phyloP scores from a whole-genome alignment of 129 eudicot species.

The Escallonia herrerae region DNA sequence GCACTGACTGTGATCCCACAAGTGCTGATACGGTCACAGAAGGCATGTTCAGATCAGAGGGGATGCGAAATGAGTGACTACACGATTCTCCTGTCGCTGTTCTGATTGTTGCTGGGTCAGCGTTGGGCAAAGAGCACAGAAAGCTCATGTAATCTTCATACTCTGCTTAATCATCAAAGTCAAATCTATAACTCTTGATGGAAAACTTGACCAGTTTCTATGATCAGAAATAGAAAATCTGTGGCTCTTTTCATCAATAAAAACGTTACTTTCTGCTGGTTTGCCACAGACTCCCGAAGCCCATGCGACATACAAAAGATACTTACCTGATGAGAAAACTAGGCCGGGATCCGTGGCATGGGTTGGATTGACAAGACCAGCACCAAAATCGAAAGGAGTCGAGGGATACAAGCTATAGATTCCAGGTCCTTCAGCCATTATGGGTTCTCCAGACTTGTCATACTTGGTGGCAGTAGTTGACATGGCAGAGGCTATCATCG shows the following conservation, averaged over 20 bases:
- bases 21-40: slow-evolving; percentile 75
- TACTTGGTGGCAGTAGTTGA: slow-evolving; percentile 71
- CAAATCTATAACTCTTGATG: too few species aligned
- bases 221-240: too few species aligned
- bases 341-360: slow-evolving; percentile 80
- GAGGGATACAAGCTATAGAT: slow-evolving; percentile 43
- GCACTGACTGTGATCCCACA: slow-evolving; percentile 35
- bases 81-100: slow-evolving; percentile 71
- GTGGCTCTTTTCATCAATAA: too few species aligned
- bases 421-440: slow-evolving; percentile 71
- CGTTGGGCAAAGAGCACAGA: slow-evolving; percentile 84
- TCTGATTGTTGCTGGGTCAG: slow-evolving; percentile 43
- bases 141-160: slow-evolving; percentile 76
- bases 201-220: too few species aligned
- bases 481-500: slow-evolving; percentile 93
- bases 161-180: slow-evolving; percentile 25
- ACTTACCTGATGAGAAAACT: slow-evolving; percentile 55
- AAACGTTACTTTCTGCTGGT: too few species aligned
- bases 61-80: slow-evolving; percentile 38
- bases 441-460: slow-evolving; percentile 62
- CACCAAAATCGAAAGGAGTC: slow-evolving; percentile 88
- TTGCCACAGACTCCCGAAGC: too few species aligned
- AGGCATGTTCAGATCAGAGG: slow-evolving; percentile 79
- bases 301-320: background rate
- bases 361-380: slow-evolving; percentile 64